These are phyloP conservation scores for Clavispora fructus DNA, from an alignment of 805 yeast species.

Conservation along the genomic window DNA sequence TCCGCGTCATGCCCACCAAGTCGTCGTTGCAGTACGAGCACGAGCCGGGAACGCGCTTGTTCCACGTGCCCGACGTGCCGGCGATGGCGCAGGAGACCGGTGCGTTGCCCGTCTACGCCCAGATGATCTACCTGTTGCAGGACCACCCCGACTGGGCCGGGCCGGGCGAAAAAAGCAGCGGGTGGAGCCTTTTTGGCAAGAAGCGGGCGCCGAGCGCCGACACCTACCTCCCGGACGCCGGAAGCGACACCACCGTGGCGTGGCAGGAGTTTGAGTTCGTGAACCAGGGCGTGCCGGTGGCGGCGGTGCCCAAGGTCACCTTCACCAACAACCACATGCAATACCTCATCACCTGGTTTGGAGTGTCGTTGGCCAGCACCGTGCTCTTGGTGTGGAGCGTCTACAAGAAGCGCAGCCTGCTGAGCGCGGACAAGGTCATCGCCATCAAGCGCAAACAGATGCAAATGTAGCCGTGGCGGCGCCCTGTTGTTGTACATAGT, in stretches of 20 bases:
- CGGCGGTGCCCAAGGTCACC: slow-evolving; percentile 73
- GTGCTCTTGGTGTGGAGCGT: slow-evolving; percentile 48
- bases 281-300: slow-evolving; percentile 86
- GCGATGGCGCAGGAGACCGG: slow-evolving; percentile 71
- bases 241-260: slow-evolving; percentile 29
- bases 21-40: slow-evolving; percentile 68
- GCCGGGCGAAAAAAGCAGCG: slow-evolving; percentile 6
- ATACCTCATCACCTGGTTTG: slow-evolving; percentile 93
- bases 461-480: slow-evolving; percentile 12
- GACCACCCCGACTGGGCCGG: slow-evolving; percentile 55
- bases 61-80: slow-evolving; percentile 74
- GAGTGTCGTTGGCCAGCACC: slow-evolving; percentile 68
- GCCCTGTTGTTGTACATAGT: not conserved
- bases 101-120: slow-evolving; percentile 69
- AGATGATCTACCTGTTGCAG: slow-evolving; percentile 60
- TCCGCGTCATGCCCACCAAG: slow-evolving; percentile 59
- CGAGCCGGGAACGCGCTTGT: slow-evolving; percentile 60
- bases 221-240: slow-evolving; percentile 16
- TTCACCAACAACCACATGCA: slow-evolving; percentile 87
- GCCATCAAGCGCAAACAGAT: slow-evolving; percentile 36
- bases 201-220: slow-evolving; percentile 11
- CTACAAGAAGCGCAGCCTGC: slow-evolving; percentile 24
- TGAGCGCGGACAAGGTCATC: slow-evolving; percentile 35
- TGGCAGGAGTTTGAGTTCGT: slow-evolving; percentile 51
- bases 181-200: slow-evolving; percentile 8